These are phyloP conservation scores for Cryptosporidium sp. DNA, from an alignment of 169 alveolate genomes.

Conservation along the genomic window DNA sequence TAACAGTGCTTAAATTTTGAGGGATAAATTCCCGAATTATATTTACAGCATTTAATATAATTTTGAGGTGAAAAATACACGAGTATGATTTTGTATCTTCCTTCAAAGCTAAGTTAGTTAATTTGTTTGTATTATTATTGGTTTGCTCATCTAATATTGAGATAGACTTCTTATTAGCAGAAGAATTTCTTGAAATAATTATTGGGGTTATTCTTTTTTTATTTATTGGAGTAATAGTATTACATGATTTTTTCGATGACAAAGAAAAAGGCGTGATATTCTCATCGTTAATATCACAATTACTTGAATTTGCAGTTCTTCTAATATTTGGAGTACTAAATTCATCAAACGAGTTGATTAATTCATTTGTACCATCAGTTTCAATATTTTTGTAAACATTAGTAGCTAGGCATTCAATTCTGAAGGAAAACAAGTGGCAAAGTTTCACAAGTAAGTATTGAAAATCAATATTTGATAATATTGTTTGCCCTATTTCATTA, in stretches of 20 bases:
- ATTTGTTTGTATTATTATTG: background rate
- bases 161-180: background rate
- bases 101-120: slow-evolving; percentile 10
- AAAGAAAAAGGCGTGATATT: background rate
- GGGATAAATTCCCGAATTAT: slow-evolving; percentile 4
- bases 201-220: slow-evolving; percentile 42
- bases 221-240: slow-evolving; percentile 12
- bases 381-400: slow-evolving; percentile 20
- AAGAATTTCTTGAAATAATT: slow-evolving; percentile 9
- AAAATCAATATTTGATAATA: slow-evolving; percentile 28
- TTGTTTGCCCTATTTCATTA: background rate
- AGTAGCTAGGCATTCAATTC: slow-evolving; percentile 51
- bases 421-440: slow-evolving; percentile 40
- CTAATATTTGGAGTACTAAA: background rate
- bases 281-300: slow-evolving; percentile 13
- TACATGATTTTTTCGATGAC: slow-evolving; percentile 21
- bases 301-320: slow-evolving; percentile 17
- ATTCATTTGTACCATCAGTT: background rate
- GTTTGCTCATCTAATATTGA: background rate
- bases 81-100: slow-evolving; percentile 24
- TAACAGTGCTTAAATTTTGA: background rate
- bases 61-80: slow-evolving; percentile 41
- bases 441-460: slow-evolving; percentile 8
- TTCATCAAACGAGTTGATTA: background rate
- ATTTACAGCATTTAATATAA: slow-evolving; percentile 17